Percentiles rank a stretch among this genome's conserved stretches.
Evolutionary conservation across 2,329 filamentous ascomycete genomes (phyloP).

Genomic region (Claviceps digitariae): DNA sequence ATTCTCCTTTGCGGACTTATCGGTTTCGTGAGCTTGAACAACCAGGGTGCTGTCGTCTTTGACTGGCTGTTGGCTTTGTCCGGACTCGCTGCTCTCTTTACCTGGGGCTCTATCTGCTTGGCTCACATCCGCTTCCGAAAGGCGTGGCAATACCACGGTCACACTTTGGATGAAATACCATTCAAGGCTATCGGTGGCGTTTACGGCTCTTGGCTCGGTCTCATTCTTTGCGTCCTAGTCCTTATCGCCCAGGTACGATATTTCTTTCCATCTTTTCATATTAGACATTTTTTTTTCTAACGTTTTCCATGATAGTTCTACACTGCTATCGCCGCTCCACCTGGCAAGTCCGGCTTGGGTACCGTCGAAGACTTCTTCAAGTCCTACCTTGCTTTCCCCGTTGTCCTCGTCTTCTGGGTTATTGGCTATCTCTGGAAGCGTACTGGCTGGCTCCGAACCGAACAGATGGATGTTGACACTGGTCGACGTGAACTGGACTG

Average conservation of each 20-base stretch:
- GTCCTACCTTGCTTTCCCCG: constrained; percentile 38
- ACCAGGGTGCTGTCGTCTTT: constrained; percentile 36
- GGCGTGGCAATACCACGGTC: constrained; percentile 46
- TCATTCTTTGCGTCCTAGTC: constrained; percentile 41
- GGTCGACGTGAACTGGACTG: constrained; percentile 53
- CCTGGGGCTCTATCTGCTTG: constrained; percentile 50
- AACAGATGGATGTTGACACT: constrained; percentile 54
- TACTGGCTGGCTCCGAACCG: constrained; percentile 40
- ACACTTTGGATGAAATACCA: constrained; percentile 51
- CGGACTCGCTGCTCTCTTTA: constrained; percentile 47
- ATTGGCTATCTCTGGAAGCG: constrained; percentile 54
- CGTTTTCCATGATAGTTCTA: constrained; percentile 26
- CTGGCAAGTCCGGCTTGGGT: constrained; percentile 19
- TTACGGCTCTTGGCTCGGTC: constrained; percentile 48
- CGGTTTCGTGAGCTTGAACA: constrained; percentile 28
- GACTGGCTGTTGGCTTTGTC: constrained; percentile 50
- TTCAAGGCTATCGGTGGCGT: constrained; percentile 49
- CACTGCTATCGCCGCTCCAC: constrained; percentile 28
- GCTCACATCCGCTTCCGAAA: constrained; percentile 51
- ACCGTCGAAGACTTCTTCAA: constrained; percentile 41
- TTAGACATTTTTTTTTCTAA: not conserved
- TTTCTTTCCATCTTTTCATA: not conserved
- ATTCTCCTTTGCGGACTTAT: constrained; percentile 38
- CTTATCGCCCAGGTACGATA: constrained; percentile 36
- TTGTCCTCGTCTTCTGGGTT: constrained; percentile 42